Conservation (phyloP, 2,329 filamentous ascomycete species). For the Magnaporthiopsis poae region DNA sequence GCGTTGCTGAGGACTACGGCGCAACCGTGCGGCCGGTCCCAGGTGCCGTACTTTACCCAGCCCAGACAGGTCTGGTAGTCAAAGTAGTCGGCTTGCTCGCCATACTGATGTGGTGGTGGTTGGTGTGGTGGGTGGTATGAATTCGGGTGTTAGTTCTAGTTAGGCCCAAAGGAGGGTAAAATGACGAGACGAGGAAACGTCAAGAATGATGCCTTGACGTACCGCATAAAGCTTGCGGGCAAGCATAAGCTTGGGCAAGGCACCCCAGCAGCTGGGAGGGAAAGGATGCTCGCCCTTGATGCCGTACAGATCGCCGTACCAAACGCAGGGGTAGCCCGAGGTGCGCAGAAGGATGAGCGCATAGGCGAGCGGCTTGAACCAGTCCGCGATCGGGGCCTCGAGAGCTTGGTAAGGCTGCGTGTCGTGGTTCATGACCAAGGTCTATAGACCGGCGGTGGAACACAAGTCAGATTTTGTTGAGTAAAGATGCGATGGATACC, state of each 20-base stretch:
- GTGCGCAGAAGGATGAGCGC: slow-evolving; percentile 57
- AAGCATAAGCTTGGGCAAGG: slow-evolving; percentile 48
- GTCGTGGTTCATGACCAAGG: slow-evolving; percentile 64
- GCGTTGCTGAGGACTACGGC: slow-evolving; percentile 49
- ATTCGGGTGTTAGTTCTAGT: background rate
- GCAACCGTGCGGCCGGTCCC: slow-evolving; percentile 37
- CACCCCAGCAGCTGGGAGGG: slow-evolving; percentile 42
- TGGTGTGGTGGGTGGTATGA: background rate
- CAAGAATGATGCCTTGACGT: background rate
- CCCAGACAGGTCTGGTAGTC: slow-evolving; percentile 53
- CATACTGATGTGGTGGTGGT: slow-evolving; percentile 32
- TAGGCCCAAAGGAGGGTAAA: background rate
- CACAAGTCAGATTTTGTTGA: background rate
- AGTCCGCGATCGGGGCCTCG: slow-evolving; percentile 49
- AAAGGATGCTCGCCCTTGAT: slow-evolving; percentile 37
- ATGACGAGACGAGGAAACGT: background rate
- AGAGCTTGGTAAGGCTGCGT: slow-evolving; percentile 38
- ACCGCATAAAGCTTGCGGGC: slow-evolving; percentile 53
- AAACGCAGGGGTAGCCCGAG: slow-evolving; percentile 56
- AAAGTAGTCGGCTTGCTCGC: slow-evolving; percentile 54
- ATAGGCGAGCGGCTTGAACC: slow-evolving; percentile 65
- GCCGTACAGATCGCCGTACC: slow-evolving; percentile 63
- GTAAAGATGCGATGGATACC: too few relatives aligned
- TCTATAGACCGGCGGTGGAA: slow-evolving; percentile 25
- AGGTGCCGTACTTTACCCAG: slow-evolving; percentile 42